A percentile compares a stretch with the other conserved stretches of the same genome.
These are phyloP conservation scores for Eucalyptus pauciflora DNA, from an alignment of 345 rosid genomes.

Conservation along the genomic window DNA sequence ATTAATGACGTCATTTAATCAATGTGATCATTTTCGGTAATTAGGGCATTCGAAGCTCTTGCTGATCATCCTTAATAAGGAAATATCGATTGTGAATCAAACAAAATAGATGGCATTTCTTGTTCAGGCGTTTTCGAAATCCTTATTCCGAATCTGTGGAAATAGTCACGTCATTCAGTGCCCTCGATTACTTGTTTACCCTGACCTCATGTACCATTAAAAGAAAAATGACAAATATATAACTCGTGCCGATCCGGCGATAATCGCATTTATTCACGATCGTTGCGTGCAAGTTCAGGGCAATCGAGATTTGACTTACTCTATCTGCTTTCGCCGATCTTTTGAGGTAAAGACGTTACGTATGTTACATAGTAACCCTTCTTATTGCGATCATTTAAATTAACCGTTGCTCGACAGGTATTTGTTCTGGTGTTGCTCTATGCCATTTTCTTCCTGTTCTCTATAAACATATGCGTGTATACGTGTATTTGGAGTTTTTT, in stretches of 20 bases:
- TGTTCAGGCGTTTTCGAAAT: neutral
- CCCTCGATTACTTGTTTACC: neutral
- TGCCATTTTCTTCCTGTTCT: too few species aligned
- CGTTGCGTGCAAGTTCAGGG: neutral
- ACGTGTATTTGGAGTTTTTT: neutral
- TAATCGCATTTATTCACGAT: neutral
- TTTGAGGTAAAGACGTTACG: neutral
- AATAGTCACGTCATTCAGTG: neutral
- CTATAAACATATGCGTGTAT: too few species aligned
- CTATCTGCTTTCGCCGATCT: neutral
- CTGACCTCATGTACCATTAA: fast-evolving
- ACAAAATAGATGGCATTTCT: neutral
- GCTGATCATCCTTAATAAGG: neutral
- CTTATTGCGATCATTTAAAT: neutral
- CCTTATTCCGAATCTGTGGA: fast-evolving
- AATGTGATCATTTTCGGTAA: neutral
- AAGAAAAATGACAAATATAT: neutral
- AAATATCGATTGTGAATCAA: neutral
- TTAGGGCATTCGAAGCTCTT: neutral
- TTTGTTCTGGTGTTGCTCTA: neutral
- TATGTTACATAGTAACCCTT: too few species aligned
- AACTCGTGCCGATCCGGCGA: fast-evolving
- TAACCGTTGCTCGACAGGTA: neutral
- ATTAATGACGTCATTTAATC: neutral
- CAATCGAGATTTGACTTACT: neutral